A percentile compares a stretch with the other conserved stretches of the same genome.
These are phyloP conservation scores for Microdochium nivale DNA, from an alignment of 2,329 filamentous ascomycete genomes.

Conservation along the genomic window DNA sequence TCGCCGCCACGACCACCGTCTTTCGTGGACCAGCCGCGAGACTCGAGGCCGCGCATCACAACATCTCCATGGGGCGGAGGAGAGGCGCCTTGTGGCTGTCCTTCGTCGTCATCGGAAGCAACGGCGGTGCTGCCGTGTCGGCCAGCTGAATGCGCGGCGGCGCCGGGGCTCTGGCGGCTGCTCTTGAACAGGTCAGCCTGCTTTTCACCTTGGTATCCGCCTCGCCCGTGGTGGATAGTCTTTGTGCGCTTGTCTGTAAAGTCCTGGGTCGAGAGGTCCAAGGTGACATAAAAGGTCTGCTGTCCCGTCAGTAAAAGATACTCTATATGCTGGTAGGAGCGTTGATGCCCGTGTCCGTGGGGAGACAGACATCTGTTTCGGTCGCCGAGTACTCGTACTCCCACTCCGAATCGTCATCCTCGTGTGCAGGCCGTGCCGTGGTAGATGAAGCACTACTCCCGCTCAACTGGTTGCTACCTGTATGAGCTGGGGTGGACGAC, in stretches of 20 bases:
- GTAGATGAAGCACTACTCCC: not conserved
- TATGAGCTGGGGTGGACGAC: not conserved
- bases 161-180: not conserved
- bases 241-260: slow-evolving; percentile 38
- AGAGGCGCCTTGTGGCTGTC: not conserved
- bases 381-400: slow-evolving; percentile 59
- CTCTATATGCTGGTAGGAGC: not conserved
- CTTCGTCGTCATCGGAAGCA: not conserved
- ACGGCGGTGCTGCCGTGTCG: not conserved
- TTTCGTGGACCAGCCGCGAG: slow-evolving; percentile 17
- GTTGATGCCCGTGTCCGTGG: not conserved
- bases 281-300: slow-evolving; percentile 55
- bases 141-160: not conserved
- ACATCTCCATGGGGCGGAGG: not conserved
- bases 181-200: not conserved
- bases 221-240: slow-evolving; percentile 27
- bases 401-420: slow-evolving; percentile 51
- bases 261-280: slow-evolving; percentile 54
- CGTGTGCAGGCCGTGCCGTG: slow-evolving; percentile 5
- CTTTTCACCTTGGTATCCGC: slow-evolving; percentile 30
- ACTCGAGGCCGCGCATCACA: not conserved
- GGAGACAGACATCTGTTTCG: slow-evolving; percentile 45
- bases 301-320: not conserved
- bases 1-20: slow-evolving; percentile 1
- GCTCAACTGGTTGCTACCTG: not conserved